Conservation (phyloP, 139 green algal genomes). For the Trebouxia sp. region DNA sequence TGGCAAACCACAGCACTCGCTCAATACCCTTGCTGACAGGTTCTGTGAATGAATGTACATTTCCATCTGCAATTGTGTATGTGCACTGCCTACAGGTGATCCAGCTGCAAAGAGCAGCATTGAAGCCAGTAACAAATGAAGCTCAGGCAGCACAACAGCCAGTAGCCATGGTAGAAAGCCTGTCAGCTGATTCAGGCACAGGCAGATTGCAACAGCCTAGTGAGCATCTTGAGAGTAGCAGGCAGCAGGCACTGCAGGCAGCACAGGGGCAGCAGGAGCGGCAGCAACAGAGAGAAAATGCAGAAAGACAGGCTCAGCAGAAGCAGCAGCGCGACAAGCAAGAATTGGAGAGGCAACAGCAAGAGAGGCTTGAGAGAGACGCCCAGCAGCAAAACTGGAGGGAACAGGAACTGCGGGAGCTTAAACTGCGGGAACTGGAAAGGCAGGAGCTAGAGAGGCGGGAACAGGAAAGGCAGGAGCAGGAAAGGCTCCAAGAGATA, state of each 20-base stretch:
- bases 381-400: too few relatives aligned
- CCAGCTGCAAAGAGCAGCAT: not conserved
- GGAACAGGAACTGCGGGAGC: too few relatives aligned
- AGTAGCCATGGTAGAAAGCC: not conserved
- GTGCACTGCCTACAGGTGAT: constrained; percentile 3
- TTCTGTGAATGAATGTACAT: too few relatives aligned
- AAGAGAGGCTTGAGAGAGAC: too few relatives aligned
- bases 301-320: not conserved
- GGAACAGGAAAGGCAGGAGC: not conserved
- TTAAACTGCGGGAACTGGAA: too few relatives aligned
- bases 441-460: not conserved
- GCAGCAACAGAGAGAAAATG: not conserved
- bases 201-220: not conserved
- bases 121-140: constrained; percentile 13
- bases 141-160: not conserved
- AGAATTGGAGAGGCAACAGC: not conserved
- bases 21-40: too few relatives aligned
- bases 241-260: not conserved
- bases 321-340: not conserved
- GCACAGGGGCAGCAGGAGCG: not conserved
- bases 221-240: too few relatives aligned
- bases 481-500: not conserved
- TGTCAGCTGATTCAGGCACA: not conserved
- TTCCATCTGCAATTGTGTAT: too few relatives aligned
- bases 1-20: too few relatives aligned